Evolutionary conservation across 2,329 filamentous ascomycete species (phyloP).

Genomic region (Fonsecaea erecta): DNA sequence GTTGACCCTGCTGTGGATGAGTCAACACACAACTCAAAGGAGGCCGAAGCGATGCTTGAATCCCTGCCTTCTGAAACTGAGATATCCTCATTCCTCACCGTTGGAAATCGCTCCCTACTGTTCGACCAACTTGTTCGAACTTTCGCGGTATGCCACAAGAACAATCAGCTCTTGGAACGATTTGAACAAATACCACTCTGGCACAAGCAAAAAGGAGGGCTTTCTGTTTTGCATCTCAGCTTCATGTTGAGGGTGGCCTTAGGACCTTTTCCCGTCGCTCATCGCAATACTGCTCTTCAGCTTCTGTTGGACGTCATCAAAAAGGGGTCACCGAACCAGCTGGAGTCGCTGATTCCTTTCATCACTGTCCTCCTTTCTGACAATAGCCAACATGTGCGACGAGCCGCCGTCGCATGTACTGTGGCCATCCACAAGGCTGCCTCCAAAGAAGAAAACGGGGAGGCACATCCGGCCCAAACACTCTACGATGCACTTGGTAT

Average conservation of each 20-base stretch:
- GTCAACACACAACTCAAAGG: conserved; percentile 38
- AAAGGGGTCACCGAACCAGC: conserved; percentile 65
- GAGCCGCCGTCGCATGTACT: conserved; percentile 72
- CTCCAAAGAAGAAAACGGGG: conserved; percentile 48
- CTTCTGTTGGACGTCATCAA: conserved; percentile 52
- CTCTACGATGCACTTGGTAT: conserved; percentile 25
- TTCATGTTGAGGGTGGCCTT: conserved; percentile 34
- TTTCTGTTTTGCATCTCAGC: conserved; percentile 25
- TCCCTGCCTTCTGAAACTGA: conserved; percentile 40
- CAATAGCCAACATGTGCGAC: conserved; percentile 73
- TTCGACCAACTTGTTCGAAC: conserved; percentile 47
- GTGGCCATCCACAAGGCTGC: conserved; percentile 61
- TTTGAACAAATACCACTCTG: conserved; percentile 48
- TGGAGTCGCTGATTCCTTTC: conserved; percentile 85
- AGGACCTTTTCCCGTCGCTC: conserved; percentile 33
- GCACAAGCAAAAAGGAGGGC: conserved; percentile 31
- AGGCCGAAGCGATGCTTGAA: conserved; percentile 42
- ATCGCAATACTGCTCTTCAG: conserved; percentile 46
- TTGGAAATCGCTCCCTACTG: conserved; percentile 40
- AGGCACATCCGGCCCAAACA: not conserved
- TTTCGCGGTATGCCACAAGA: conserved; percentile 44
- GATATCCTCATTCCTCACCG: conserved; percentile 46
- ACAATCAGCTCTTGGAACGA: conserved; percentile 40
- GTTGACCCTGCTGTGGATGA: conserved; percentile 41
- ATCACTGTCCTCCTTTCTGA: conserved; percentile 75